Base-by-base conservation (phyloP, 2,329 filamentous ascomycete species). In the Diaporthe eres region DNA sequence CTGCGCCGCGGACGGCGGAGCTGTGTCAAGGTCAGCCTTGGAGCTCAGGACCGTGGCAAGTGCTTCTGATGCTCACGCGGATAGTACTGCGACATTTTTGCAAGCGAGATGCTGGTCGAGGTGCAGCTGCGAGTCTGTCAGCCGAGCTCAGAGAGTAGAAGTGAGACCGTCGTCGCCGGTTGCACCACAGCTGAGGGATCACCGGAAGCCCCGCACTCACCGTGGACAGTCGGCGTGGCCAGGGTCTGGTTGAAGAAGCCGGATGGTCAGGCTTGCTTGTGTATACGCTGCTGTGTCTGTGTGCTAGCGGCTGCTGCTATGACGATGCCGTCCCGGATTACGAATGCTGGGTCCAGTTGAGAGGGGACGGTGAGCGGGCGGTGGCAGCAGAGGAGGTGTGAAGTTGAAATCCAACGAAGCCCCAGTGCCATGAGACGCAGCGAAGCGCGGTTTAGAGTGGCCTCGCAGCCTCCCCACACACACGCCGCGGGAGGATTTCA, bases 71-170 rank as follows among this genome's bases (percentile, higher is more conserved):
- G 68, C 80, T 78, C 75, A 80, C 80, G 79, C 60, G 80, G 79
- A 78, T 80, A 81, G 67, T 78, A 80, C 15, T 80, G 78, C 34
- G 74, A 73, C 79, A 81, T 81, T 25, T 15, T 15, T 58, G 63
- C 37, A n/a, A 51, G 17, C 37, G 51, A 70, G 58, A 34, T 12
- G 37, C 10, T 51, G 17, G 6, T 57, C 19, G 3, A 12, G 17
- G 7, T 25, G 74, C 60, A 51, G 47, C 47, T 75, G 39, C 53
- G 39, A 73, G 42, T 31, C 17, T 22, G 39, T 74, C 51, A 75
- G 67, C 42, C 47, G 31, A 47, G 61, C 42, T 67, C 55, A 55
- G 63, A 44, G 22, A 22, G 3, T 1, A 51, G 31, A 37, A 47
- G 49, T 53, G 67, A 72, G 71, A 71, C 53, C 15, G 44, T 71